Percentiles rank a stretch among this genome's conserved stretches.
phyloP scores from a whole-genome alignment of 225 moss, liverwort and hornwort genomes.

The Marchantia paleacea region DNA sequence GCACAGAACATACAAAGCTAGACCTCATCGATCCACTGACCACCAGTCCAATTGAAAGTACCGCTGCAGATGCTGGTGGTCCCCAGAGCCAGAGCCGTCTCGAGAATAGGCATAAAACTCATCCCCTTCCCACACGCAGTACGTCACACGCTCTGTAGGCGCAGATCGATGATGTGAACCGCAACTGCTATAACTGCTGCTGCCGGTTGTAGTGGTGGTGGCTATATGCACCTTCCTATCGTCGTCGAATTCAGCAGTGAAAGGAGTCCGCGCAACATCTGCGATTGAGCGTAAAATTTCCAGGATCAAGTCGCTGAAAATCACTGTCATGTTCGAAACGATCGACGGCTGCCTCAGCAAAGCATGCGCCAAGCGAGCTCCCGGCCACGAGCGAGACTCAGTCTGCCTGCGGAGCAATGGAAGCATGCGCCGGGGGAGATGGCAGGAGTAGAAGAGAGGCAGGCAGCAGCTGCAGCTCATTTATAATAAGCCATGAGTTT shows the following conservation, averaged over 20 bases:
- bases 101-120: not conserved
- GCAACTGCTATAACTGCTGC: not conserved
- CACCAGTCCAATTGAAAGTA: too few species aligned
- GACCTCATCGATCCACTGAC: too few species aligned
- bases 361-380: too few species aligned
- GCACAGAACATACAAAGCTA: too few species aligned
- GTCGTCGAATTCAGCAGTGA: not conserved
- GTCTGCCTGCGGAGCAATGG: too few species aligned
- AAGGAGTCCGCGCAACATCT: constrained; percentile 1
- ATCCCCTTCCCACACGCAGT: not conserved
- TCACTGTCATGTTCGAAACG: not conserved
- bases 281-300: not conserved
- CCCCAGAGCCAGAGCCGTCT: not conserved
- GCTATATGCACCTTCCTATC: not conserved
- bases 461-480: too few species aligned
- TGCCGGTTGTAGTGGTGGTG: not conserved
- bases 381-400: not conserved
- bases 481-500: too few species aligned
- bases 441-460: not conserved
- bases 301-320: not conserved
- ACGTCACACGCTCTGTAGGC: not conserved
- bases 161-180: not conserved
- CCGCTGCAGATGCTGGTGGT: not conserved
- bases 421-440: not conserved
- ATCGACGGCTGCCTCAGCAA: not conserved